Conservation (phyloP, 2,329 filamentous ascomycete species). For the Leptographium wingfieldii region DNA sequence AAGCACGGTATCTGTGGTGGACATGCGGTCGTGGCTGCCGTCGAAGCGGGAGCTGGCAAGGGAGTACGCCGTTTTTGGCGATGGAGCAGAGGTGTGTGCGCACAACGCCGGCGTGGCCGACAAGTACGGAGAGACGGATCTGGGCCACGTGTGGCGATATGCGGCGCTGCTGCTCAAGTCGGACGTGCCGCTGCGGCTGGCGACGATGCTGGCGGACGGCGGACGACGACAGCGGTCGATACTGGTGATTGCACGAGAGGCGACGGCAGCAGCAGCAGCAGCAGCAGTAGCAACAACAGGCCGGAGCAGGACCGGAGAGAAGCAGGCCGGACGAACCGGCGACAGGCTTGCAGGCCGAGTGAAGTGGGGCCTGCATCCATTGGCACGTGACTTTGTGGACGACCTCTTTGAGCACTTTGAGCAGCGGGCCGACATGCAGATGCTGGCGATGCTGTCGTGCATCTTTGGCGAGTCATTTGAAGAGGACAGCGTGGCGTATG, state of each 20-base stretch:
- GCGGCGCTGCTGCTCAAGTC: constrained; percentile 65
- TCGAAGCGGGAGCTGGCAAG: constrained; percentile 65
- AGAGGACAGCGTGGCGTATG: constrained; percentile 47
- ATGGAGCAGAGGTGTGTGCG: constrained; percentile 66
- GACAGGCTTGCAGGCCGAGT: constrained; percentile 41
- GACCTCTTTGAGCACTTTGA: constrained; percentile 55
- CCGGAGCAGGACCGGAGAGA: constrained; percentile 2
- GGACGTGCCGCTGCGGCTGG: constrained; percentile 57
- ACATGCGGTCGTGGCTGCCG: constrained; percentile 59
- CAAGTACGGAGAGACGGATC: constrained; percentile 54
- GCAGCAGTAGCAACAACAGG: no score
- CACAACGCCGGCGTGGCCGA: constrained; percentile 73
- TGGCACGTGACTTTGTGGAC: constrained; percentile 47
- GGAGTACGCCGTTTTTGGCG: constrained; percentile 73
- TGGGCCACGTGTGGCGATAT: constrained; percentile 76
- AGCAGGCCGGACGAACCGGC: background rate
- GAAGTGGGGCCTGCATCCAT: constrained; percentile 55
- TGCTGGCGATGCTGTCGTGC: constrained; percentile 60
- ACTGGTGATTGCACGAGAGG: constrained; percentile 55
- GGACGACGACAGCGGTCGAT: constrained; percentile 43
- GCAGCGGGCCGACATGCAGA: constrained; percentile 49
- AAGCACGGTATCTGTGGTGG: constrained; percentile 62
- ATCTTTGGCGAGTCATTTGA: constrained; percentile 51
- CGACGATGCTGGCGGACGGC: constrained; percentile 25
- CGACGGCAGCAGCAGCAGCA: constrained; percentile 28